These are phyloP conservation scores for Babesia divergens DNA, from an alignment of 169 alveolate genomes.

Conservation along the genomic window DNA sequence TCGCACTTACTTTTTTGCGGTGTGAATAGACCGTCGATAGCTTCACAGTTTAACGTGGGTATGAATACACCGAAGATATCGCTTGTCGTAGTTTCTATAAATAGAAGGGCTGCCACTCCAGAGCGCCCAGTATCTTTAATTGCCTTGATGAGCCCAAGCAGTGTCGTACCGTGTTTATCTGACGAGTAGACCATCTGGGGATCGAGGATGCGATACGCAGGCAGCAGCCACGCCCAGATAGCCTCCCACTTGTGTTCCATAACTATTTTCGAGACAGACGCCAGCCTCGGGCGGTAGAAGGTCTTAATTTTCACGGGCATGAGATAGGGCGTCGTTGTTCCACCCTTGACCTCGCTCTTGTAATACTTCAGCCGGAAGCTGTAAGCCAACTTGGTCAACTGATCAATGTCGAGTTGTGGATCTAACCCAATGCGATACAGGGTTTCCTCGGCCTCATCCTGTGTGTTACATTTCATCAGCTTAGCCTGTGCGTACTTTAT, in stretches of 20 bases:
- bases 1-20: conserved; percentile 17
- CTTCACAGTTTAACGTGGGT: conserved; percentile 22
- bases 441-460: conserved; percentile 67
- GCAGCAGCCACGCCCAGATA: conserved; percentile 65
- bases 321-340: conserved; percentile 58
- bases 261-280: conserved; percentile 47
- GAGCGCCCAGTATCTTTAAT: conserved; percentile 1
- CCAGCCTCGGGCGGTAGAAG: conserved; percentile 73
- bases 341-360: conserved; percentile 54
- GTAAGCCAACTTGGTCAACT: conserved; percentile 71
- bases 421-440: conserved; percentile 71
- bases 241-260: conserved; percentile 71
- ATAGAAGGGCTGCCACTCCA: conserved; percentile 40
- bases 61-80: conserved; percentile 56
- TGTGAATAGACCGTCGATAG: conserved; percentile 45
- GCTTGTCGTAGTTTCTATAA: conserved; percentile 36
- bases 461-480: conserved; percentile 60
- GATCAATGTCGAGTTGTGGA: conserved; percentile 55
- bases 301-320: conserved; percentile 71
- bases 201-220: conserved; percentile 58
- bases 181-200: conserved; percentile 53
- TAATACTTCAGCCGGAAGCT: conserved; percentile 64
- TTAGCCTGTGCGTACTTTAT: conserved; percentile 55
- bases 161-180: conserved; percentile 39
- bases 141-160: conserved; percentile 46